Conservation (phyloP, 192 early-diverging fungal genomes). For the Entophlyctis luteolus region DNA sequence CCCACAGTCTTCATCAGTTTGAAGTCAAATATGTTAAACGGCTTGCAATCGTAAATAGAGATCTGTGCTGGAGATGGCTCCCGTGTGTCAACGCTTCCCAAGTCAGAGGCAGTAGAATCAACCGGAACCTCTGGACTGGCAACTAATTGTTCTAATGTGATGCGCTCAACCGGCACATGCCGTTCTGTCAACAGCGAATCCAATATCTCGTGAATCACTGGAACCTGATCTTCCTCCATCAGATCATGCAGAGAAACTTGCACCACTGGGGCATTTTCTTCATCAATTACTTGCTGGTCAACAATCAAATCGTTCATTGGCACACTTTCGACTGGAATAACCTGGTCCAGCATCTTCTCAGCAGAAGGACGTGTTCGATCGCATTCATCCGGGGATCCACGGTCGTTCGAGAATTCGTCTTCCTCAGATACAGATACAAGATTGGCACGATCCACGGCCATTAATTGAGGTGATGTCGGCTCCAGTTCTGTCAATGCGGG, state of each 20-base stretch:
- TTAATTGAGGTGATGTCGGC: not conserved
- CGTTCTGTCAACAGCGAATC: not conserved
- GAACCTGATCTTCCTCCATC: slow-evolving; percentile 3
- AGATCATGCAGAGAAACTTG: slow-evolving; percentile 8
- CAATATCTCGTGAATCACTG: slow-evolving; percentile 1
- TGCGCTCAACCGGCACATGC: slow-evolving; percentile 13
- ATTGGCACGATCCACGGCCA: not conserved
- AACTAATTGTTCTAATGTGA: slow-evolving; percentile 1
- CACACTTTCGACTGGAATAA: not conserved
- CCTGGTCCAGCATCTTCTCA: slow-evolving; percentile 9
- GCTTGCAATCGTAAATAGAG: slow-evolving; percentile 12
- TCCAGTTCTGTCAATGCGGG: not conserved
- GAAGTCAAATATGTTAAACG: slow-evolving; percentile 24
- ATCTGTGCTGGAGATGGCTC: not conserved
- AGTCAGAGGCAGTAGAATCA: not conserved
- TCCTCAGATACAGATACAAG: not conserved
- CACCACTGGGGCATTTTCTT: slow-evolving; percentile 5
- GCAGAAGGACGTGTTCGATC: not conserved
- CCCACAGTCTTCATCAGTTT: slow-evolving; percentile 42
- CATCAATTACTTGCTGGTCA: not conserved
- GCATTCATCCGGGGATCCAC: not conserved
- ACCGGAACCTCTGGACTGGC: not conserved
- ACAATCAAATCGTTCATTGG: slow-evolving; percentile 16
- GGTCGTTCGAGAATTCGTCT: not conserved
- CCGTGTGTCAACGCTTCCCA: not conserved